Evolutionary conservation across 345 rosid genomes (phyloP), one percentile per base, ranked within the genome.

Genomic region (Carallia pectinifolia): DNA sequence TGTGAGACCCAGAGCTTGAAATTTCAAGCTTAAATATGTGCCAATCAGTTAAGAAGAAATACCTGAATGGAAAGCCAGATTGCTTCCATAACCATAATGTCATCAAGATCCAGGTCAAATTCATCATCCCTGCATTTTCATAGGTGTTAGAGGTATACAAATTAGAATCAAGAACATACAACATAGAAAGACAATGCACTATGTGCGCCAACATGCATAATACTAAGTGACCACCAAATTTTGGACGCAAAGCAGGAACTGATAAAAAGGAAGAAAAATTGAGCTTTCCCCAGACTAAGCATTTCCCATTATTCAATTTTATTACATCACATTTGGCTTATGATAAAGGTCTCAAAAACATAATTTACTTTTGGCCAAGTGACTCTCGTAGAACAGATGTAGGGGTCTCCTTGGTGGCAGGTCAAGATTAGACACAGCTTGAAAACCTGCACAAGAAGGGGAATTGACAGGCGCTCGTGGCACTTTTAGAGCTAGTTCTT

Each of bases 51-150:
- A 53, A 29, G 19, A 59, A 17, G 2, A 13, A 7, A 64, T 79
- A 89, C 97, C 95, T 95, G 97, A 74, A 90, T 84, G 31, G 99
- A 96, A 77, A 80, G 99, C 97, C 94, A 92, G 73, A 96, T 90
- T 67, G 98, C 99, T 83, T 92, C 99, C 90, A 85, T 90, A 34
- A 92, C 84, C 99, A 96, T 96, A 79, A 92, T 83, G 61, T 90
- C 99, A 82, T 96, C 99, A n/a, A 88, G 96, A 78, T 96, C 99
- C 68, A 96, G 67, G 40, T 92, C 99, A 85, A 86, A 88, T 60
- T 88, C 99, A 63, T 83, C 93, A 67, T 88, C 91, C 96, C 99
- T 95, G 81, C 74, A 62, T 60, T 60, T 79, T 60, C 3, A 10
- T 40, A 10, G 63, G 76, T 55, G 54, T 61, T 73, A 48, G 63